Evolutionary conservation across 2,329 filamentous ascomycete species (phyloP), one percentile per base, ranked within the genome.

Genomic region (Colletotrichum viniferum): DNA sequence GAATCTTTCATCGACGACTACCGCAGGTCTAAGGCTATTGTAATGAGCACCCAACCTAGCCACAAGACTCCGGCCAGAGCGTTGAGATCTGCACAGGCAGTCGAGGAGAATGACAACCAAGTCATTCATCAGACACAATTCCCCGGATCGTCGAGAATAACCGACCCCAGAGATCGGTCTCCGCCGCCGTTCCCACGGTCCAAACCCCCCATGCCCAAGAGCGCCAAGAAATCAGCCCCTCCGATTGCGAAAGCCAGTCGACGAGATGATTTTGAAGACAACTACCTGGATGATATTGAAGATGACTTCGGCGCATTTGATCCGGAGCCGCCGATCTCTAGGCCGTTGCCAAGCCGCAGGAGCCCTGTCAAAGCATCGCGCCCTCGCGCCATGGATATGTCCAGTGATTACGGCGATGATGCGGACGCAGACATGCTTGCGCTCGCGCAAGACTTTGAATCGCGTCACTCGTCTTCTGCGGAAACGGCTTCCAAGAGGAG

Each of bases 91-190:
- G 36, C 38, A 61, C 66, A 30, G 9, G 13, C 32, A 14, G 78
- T 79, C 18, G 79, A 81, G 2, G 81, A 84, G 48, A 81, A 81
- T 30, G 83, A 83, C 14, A 86, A 87, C 2, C 87, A 91, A 76
- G 84, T 90, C 21, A 85, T 91, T 24, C 85, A 87, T 24, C 89
- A 91, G 78, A 91, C 89, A 2, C 89, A 90, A 70, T 78, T 88
- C 26, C 83, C 85, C 12, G 77, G 76, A 9, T 72, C 73, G 13
- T 66, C 58, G 14, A 73, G 77, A 71, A 63, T 71, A 56, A 77
- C 78, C 38, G 60, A 65, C 16, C 38, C 70, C 32, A 65, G 56
- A 48, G 32, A 74, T 32, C 73, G 72, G n/a, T 76, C 77, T 38
- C 69, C 77, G 24, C 65, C 76, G 7, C 76, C 79, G 14, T 78